A percentile compares a stretch with the other conserved stretches of the same genome.
These are phyloP conservation scores for Lactarius tabidus DNA, from an alignment of 768 basidiomycete species.

Conservation along the genomic window DNA sequence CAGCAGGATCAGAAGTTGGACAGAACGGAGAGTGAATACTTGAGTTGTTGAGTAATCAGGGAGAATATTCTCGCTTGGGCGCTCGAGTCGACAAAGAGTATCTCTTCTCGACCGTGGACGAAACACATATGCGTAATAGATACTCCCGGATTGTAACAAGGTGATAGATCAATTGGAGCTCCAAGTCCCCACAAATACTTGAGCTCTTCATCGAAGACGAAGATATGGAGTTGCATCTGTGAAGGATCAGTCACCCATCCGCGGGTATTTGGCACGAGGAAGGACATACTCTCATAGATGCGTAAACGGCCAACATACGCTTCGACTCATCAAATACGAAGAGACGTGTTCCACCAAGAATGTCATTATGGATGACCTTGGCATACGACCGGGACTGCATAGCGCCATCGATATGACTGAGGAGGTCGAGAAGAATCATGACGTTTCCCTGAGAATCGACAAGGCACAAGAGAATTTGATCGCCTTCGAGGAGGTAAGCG, in stretches of 20 bases:
- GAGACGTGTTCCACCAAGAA: slow-evolving; percentile 46
- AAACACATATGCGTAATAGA: slow-evolving; percentile 40
- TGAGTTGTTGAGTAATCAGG: slow-evolving; percentile 46
- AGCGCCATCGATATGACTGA: not conserved
- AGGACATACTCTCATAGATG: slow-evolving; percentile 37
- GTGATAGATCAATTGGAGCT: slow-evolving; percentile 36
- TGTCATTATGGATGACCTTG: slow-evolving; percentile 38
- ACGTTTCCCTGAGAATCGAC: not conserved
- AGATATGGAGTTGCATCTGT: slow-evolving; percentile 25
- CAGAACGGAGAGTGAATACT: slow-evolving; percentile 34
- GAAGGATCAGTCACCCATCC: slow-evolving; percentile 26
- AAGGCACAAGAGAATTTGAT: not conserved
- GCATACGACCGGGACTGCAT: not conserved
- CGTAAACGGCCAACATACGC: slow-evolving; percentile 45
- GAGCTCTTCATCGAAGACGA: slow-evolving; percentile 41
- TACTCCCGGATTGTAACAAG: slow-evolving; percentile 38
- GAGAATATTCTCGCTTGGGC: slow-evolving; percentile 48
- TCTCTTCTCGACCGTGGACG: slow-evolving; percentile 47
- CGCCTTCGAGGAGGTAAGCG: slow-evolving; percentile 1
- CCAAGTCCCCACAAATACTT: slow-evolving; percentile 40
- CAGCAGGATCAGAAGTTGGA: not conserved
- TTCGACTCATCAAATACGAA: slow-evolving; percentile 53
- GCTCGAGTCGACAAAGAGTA: slow-evolving; percentile 45
- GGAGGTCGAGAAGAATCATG: slow-evolving; percentile 2
- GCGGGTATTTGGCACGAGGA: not conserved